Evolutionary conservation across 164 flowering plant species (phyloP), one percentile per base, ranked within the genome.

Genomic region (Stephania japonica): DNA sequence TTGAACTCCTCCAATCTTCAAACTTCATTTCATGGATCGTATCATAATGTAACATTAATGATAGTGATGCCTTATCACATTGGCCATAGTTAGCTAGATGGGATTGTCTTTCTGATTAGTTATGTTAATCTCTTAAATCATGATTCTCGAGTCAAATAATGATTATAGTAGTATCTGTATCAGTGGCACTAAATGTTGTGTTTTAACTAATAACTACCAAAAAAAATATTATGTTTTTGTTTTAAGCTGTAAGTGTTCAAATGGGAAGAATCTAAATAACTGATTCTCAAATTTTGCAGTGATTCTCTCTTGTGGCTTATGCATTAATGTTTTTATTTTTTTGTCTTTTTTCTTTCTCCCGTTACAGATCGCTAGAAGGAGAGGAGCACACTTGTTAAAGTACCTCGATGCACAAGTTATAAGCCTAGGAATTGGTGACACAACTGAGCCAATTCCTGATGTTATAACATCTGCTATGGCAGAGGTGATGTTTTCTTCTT

Each of bases 361-460:
- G 25, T 66, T 70, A 61, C 75, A 94, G 98, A 81, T 94, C 80
- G 97, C 92, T n/a, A 83, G 95, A 80, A 90, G 90, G 77, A 89
- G 86, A 81, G 66, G 80, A 41, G 93, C 91, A 27, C 98, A 93
- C 81, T 68, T 90, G 87, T 72, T 72, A 77, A 93, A 87, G 78
- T 84, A 88, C 76, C 98, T 96, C 42, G 91, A 93, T 83, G 96
- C 93, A 26, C 73, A 88, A 78, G 92, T 93, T 38, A 93, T 93
- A 70, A 90, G 97, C 87, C 92, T 91, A 73, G 97, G 98, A 76
- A 93, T 93, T 83, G 98, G 97, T 75, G 97, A 91, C 80, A 91
- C 98, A 5, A 91, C 98, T 42, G 97, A 93, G 83, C 98, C 98
- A 53, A 93, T 93, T 86, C 97, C 98, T 16, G 96, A 91, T 47